A percentile compares a stretch with the other conserved stretches of the same genome.
Evolutionary conservation across 75 land plant species (phyloP).

Genomic region (Selaginella tamariscina): DNA sequence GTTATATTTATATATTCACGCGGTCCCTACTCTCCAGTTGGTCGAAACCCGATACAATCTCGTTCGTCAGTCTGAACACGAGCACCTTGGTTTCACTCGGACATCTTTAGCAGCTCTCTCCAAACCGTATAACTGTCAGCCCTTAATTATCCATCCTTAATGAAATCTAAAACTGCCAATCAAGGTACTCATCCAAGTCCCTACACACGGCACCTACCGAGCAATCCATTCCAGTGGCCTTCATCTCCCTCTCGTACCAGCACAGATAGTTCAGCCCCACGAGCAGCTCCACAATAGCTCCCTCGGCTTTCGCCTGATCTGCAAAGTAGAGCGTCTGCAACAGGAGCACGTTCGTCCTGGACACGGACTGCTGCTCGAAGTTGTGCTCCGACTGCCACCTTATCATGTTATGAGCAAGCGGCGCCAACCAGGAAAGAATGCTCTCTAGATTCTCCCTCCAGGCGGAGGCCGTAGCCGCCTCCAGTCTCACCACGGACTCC

Average conservation of each 20-base stretch:
- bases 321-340: slow-evolving; percentile 89
- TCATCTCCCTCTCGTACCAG: slow-evolving; percentile 81
- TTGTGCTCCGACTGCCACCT: slow-evolving; percentile 98
- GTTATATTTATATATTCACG: too few species aligned
- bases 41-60: too few species aligned
- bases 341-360: slow-evolving; percentile 65
- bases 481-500: slow-evolving; percentile 29
- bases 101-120: too few species aligned
- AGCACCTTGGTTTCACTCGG: too few species aligned
- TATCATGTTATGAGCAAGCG: slow-evolving; percentile 95
- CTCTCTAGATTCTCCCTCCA: slow-evolving; percentile 81
- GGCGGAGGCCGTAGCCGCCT: slow-evolving; percentile 63
- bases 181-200: slow-evolving; percentile 78
- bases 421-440: slow-evolving; percentile 78
- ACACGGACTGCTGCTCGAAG: slow-evolving; percentile 78
- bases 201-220: slow-evolving; percentile 55
- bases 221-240: slow-evolving; percentile 42
- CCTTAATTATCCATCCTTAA: too few species aligned
- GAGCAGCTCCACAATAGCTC: slow-evolving; percentile 78
- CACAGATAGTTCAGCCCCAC: slow-evolving; percentile 89
- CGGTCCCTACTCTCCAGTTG: too few species aligned
- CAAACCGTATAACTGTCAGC: too few species aligned
- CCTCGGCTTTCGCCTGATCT: slow-evolving; percentile 72
- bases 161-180: slow-evolving; percentile 14
- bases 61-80: too few species aligned